phyloP scores from a whole-genome alignment of 495 filamentous ascomycete genomes.

The Xylaria scruposa region DNA sequence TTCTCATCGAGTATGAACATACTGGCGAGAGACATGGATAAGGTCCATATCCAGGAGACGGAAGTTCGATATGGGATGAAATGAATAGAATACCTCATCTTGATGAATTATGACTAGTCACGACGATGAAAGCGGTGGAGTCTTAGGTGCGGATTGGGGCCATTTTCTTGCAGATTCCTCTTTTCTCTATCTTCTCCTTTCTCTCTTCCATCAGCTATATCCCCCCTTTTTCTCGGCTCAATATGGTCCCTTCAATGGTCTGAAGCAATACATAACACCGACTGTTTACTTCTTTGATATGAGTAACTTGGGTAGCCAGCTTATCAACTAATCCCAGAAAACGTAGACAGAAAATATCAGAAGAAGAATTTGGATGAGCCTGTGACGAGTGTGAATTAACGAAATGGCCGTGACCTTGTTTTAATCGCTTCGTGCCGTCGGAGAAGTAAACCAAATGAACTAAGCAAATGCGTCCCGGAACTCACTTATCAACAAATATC shows the following conservation, averaged over 20 bases:
- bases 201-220: background rate
- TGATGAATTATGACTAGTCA: background rate
- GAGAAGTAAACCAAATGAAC: background rate
- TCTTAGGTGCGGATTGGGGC: background rate
- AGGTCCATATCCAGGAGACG: constrained; percentile 33
- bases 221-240: background rate
- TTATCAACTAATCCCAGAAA: background rate
- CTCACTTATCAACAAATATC: background rate
- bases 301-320: background rate
- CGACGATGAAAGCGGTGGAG: background rate
- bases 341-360: background rate
- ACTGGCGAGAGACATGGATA: constrained; percentile 34
- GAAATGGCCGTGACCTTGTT: background rate
- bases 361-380: background rate
- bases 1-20: constrained; percentile 8
- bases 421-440: background rate
- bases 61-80: constrained; percentile 26
- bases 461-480: background rate
- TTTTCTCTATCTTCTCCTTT: background rate
- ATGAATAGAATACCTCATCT: constrained; percentile 16
- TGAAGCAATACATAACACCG: background rate
- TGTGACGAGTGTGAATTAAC: background rate
- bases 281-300: background rate
- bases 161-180: background rate
- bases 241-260: background rate